These are phyloP conservation scores for Colletotrichum theobromicola DNA, from an alignment of 2,329 filamentous ascomycete species.

Conservation along the genomic window DNA sequence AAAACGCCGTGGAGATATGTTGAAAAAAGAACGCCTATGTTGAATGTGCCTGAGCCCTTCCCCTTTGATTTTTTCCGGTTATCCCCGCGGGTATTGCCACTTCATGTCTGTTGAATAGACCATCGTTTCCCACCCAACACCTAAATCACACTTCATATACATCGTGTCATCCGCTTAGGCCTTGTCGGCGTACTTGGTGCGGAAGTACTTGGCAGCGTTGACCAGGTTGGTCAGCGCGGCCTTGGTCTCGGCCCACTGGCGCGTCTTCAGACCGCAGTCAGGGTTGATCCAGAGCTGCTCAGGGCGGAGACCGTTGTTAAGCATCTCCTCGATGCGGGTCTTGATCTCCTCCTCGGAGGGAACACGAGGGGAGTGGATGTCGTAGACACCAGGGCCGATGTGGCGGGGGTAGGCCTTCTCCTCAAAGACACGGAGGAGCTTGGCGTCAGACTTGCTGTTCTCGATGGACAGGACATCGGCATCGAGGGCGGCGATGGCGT, in stretches of 20 bases:
- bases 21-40: slow-evolving; percentile 27
- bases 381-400: slow-evolving; percentile 99
- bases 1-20: slow-evolving; percentile 25
- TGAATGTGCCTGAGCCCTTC: slow-evolving; percentile 22
- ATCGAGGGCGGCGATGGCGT: slow-evolving; percentile 97
- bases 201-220: slow-evolving; percentile 96
- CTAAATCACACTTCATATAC: slow-evolving; percentile 22
- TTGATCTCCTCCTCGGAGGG: slow-evolving; percentile 98
- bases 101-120: slow-evolving; percentile 26
- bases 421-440: slow-evolving; percentile 98
- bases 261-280: slow-evolving; percentile 99
- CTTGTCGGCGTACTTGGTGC: slow-evolving; percentile 74
- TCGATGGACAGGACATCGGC: slow-evolving; percentile 98
- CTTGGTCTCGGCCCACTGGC: slow-evolving; percentile 99
- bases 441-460: slow-evolving; percentile 99
- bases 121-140: slow-evolving; percentile 20
- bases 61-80: slow-evolving; percentile 22
- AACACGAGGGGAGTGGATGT: slow-evolving; percentile 99
- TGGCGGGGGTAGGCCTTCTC: slow-evolving; percentile 97
- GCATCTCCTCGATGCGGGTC: slow-evolving; percentile 97
- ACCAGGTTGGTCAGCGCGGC: slow-evolving; percentile 96
- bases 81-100: slow-evolving; percentile 24
- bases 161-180: slow-evolving; percentile 11
- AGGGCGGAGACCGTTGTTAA: slow-evolving; percentile 86
- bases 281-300: slow-evolving; percentile 99